phyloP scores from a whole-genome alignment of 805 yeast species.

The Barnettozyma wickerhamii region DNA sequence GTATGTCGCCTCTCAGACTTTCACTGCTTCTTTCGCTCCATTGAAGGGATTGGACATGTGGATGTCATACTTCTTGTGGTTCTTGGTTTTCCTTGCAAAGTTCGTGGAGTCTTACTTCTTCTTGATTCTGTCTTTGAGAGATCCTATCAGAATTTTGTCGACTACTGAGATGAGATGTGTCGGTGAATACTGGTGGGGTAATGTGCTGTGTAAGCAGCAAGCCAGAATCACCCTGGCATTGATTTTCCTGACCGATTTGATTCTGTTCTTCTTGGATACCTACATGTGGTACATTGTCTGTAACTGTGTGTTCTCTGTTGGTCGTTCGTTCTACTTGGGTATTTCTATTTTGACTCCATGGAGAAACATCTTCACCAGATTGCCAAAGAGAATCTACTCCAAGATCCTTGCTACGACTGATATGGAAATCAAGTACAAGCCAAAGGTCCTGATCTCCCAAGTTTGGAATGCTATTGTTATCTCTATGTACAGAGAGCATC shows the following conservation, averaged over 20 bases:
- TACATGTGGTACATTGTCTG: constrained; percentile 97
- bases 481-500: constrained; percentile 99
- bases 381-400: constrained; percentile 98
- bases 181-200: constrained; percentile 91
- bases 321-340: constrained; percentile 98
- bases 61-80: constrained; percentile 93
- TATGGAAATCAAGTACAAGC: constrained; percentile 98
- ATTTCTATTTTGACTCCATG: constrained; percentile 98
- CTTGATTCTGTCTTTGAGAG: constrained; percentile 83
- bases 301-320: constrained; percentile 93
- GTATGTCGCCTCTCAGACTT: constrained; percentile 90
- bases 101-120: constrained; percentile 88
- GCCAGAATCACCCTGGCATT: constrained; percentile 85
- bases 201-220: constrained; percentile 74
- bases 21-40: constrained; percentile 85
- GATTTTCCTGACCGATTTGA: constrained; percentile 89
- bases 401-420: constrained; percentile 97
- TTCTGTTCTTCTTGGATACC: constrained; percentile 97
- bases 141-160: constrained; percentile 88
- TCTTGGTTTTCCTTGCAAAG: constrained; percentile 84
- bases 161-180: constrained; percentile 87
- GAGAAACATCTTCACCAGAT: constrained; percentile 97
- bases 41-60: constrained; percentile 89
- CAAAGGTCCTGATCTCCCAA: constrained; percentile 96
- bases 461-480: constrained; percentile 99